Base-by-base conservation (phyloP, 1,139 yeast species). In the Blastobotrys proliferans region DNA sequence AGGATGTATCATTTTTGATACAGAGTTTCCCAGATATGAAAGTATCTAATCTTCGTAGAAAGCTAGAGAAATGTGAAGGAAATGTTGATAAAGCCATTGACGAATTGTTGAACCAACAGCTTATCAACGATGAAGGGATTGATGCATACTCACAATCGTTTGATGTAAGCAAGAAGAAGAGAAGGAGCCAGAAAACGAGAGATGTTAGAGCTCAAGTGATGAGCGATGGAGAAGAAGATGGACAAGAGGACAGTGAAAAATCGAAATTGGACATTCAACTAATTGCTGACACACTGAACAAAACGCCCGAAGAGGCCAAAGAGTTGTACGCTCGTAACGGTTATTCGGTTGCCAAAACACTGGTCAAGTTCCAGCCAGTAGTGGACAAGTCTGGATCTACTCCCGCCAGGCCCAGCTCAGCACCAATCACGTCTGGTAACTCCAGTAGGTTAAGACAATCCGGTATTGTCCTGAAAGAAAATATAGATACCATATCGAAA, bases 21-120 rank as follows among this genome's bases (percentile, higher is more conserved):
- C 51, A 50, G 24, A 51, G 56, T 11, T 58, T 58, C 47, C 62
- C 63, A 4, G 34, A 47, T 9, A 29, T 56, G 9, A 40, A 56
- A 1, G 19, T 28, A 10, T 45, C 49, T 1, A 19, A 44, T 2
- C 37, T 57, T 8, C 34, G 44, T 19, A 44, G 36, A 11, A 51
- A 50, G 38, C 51, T 55, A 17, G 33, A 40, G 18, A 41, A 45
- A 11, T 43, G 48, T 38, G 41, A 44, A 10, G 50, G 52, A 10
- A 56, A 58, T 25, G 35, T 51, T 1, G 58, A 44, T 9, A 46
- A 33, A 30, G 54, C 58, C 8, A 51, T 54, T 0, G 62, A 59
- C 33, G 39, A 49, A 24, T 47, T 59, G 21, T 50, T 59, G 14
- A 58, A 57, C 39, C 48, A 43, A 35, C 44, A 46, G 14, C 36